Conservation (phyloP, 805 yeast genomes). For the Sugiyamaella mastotermitis region DNA sequence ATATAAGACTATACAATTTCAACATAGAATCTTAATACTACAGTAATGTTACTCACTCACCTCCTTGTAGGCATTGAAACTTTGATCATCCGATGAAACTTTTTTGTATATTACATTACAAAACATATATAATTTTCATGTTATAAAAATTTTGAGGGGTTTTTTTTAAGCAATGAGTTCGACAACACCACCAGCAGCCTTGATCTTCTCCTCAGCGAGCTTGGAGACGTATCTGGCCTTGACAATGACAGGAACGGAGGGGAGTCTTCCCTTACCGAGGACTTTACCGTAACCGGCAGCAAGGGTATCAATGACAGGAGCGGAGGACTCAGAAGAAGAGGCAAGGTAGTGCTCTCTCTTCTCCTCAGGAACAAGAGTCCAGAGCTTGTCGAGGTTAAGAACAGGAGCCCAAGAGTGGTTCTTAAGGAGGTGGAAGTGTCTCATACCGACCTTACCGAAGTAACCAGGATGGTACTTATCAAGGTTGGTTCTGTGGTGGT, state of each 20-base stretch:
- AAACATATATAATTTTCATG: background rate
- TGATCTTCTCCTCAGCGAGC: slow-evolving; percentile 99
- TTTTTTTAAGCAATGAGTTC: slow-evolving; percentile 88
- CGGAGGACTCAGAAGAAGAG: slow-evolving; percentile 78
- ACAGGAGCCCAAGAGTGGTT: slow-evolving; percentile 97
- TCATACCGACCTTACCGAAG: slow-evolving; percentile 99
- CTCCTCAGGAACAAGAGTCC: slow-evolving; percentile 93
- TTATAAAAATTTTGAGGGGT: slow-evolving; percentile 2
- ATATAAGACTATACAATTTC: no score
- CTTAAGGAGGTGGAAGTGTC: slow-evolving; percentile 96
- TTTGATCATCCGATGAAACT: no score
- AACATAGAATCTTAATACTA: no score
- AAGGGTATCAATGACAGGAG: slow-evolving; percentile 98
- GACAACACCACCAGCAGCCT: slow-evolving; percentile 99
- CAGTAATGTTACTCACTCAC: no score
- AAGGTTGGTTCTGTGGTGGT: slow-evolving; percentile 99
- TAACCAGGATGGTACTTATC: slow-evolving; percentile 99
- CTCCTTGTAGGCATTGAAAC: no score
- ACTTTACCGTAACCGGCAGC: slow-evolving; percentile 99
- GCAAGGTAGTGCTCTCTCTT: slow-evolving; percentile 91
- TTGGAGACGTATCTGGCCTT: slow-evolving; percentile 99
- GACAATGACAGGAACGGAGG: slow-evolving; percentile 97
- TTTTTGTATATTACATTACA: slow-evolving; percentile 9
- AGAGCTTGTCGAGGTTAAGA: slow-evolving; percentile 95
- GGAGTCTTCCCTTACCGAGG: slow-evolving; percentile 98